phyloP scores from a whole-genome alignment of 176 grass and related monocot species.

The Triticum urartu region DNA sequence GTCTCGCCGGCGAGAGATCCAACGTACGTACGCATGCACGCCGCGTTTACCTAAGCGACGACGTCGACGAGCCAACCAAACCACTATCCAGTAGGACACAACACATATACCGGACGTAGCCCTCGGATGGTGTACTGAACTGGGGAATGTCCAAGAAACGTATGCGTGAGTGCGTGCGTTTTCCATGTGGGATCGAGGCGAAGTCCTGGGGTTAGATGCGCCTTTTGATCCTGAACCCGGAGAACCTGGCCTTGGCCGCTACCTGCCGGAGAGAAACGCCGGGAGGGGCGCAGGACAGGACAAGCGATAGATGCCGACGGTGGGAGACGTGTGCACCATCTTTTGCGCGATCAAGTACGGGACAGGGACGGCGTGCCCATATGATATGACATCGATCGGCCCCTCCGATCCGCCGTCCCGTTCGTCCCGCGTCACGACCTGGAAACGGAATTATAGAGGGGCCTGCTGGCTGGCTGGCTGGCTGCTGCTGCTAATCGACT shows the following conservation, averaged over 20 bases:
- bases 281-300: background rate
- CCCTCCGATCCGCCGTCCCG: background rate
- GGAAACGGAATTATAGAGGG: background rate
- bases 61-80: background rate
- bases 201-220: background rate
- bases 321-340: background rate
- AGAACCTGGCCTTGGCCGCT: background rate
- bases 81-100: no score
- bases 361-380: slow-evolving; percentile 7
- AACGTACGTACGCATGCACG: background rate
- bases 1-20: background rate
- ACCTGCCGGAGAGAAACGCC: background rate
- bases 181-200: background rate
- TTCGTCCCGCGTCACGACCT: slow-evolving; percentile 20
- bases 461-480: background rate
- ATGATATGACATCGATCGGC: background rate
- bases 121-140: no score
- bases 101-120: no score
- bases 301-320: background rate
- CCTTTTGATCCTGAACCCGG: background rate
- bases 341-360: background rate
- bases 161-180: background rate
- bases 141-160: background rate
- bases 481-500: background rate
- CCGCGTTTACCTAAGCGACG: background rate